Evolutionary conservation across 495 filamentous ascomycete genomes (phyloP).

Genomic region (Symbiotaphrina buchneri): DNA sequence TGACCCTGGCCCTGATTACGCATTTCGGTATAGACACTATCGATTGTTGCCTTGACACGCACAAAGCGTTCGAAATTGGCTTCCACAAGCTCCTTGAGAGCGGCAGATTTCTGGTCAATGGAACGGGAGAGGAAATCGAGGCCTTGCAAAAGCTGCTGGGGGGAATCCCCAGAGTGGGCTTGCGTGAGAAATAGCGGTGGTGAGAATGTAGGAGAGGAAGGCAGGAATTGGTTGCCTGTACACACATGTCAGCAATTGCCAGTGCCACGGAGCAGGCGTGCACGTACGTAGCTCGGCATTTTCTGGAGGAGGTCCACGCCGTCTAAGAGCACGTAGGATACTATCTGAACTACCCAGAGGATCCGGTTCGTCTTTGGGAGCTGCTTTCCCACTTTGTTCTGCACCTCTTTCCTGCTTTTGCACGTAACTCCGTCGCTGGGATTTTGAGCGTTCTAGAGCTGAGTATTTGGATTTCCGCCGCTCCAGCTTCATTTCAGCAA

Average conservation of each 20-base stretch:
- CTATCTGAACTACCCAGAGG: constrained; percentile 62
- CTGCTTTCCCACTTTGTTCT: constrained; percentile 47
- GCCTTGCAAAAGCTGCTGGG: constrained; percentile 52
- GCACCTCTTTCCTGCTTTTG: constrained; percentile 46
- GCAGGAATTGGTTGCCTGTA: constrained; percentile 69
- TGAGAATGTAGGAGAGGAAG: constrained; percentile 88
- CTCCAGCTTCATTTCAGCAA: constrained; percentile 17
- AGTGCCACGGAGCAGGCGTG: not conserved
- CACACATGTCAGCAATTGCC: not conserved
- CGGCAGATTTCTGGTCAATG: constrained; percentile 93
- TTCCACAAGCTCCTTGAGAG: constrained; percentile 85
- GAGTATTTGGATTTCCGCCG: constrained; percentile 54
- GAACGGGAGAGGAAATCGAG: constrained; percentile 65
- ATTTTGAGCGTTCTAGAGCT: constrained; percentile 52
- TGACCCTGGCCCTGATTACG: constrained; percentile 56
- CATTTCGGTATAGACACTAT: constrained; percentile 97
- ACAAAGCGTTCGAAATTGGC: constrained; percentile 97
- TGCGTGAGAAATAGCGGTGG: constrained; percentile 80
- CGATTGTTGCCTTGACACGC: constrained; percentile 84
- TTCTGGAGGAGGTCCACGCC: constrained; percentile 58
- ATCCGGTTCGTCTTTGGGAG: constrained; percentile 78
- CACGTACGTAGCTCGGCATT: constrained; percentile 45
- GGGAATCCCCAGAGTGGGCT: constrained; percentile 66
- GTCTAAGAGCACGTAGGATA: constrained; percentile 59
- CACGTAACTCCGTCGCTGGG: constrained; percentile 36